Evolutionary conservation across 1,284 basidiomycete species (phyloP), one percentile per base, ranked within the genome.

Genomic region (Puccinia coronata): DNA sequence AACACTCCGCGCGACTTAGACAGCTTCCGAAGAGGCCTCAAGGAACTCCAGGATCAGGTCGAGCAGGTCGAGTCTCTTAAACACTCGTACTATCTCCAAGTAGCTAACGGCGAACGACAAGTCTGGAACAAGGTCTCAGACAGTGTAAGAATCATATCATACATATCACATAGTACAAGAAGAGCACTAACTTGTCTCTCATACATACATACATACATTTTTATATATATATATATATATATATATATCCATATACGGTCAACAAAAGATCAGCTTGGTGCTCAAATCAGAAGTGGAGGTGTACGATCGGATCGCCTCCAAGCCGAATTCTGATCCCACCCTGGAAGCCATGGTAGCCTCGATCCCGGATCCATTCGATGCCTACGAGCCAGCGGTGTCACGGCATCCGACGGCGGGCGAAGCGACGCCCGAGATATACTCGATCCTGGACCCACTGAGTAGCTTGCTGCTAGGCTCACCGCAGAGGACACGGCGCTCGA

Each of bases 321-420:
- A 87, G 78, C 86, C 83, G 0, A 84, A 85, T 1, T 82, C 84
- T 14, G 87, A 87, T 82, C 86, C 87, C 23, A 83, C 86, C n/a
- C 84, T 87, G 49, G 87, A 87, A 76, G 82, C 84, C 55, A 85
- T 87, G 84, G 83, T 87, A 5, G 82, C 85, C 11, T 82, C 84
- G 31, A 86, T 87, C 28, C 86, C 87, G 0, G 87, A 87, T 73
- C 87, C 87, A 0, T 87, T 87, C 73, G 83, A 86, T 71, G 84
- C 84, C 39, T 87, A 86, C 79, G 82, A 82, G 6, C 75, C 41
- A 41, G 18, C 36, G 11, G 43, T 8, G 1, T 53, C 36, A 12
- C 36, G 43, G 1, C 36, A 63, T 25, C 8, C 25, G 43, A 43
- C 41, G 23, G 4, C 47, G 16, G 51, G 34, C 55, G 59, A 28